A percentile compares a stretch with the other conserved stretches of the same genome.
Conservation (phyloP, 163 green algal genomes). For the Prototheca cutis region DNA sequence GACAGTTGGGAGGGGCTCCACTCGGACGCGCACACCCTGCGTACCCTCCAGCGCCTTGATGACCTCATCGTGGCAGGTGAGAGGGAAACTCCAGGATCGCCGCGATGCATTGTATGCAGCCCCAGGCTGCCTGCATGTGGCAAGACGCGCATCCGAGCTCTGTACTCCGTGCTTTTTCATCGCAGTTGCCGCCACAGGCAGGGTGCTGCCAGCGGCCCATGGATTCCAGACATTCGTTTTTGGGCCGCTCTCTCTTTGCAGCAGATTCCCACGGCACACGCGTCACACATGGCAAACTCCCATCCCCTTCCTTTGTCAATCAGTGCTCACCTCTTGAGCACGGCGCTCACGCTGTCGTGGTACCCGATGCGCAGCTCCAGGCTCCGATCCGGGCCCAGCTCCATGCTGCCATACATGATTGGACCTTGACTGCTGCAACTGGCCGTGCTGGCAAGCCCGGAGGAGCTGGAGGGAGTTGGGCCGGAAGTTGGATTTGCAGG, state of each 20-base stretch:
- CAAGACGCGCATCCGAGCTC: neutral
- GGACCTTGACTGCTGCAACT: neutral
- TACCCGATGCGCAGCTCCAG: constrained; percentile 17
- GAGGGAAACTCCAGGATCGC: constrained; percentile 16
- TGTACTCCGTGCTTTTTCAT: neutral
- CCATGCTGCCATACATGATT: constrained; percentile 6
- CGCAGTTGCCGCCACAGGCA: too few species aligned
- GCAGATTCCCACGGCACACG: too few species aligned
- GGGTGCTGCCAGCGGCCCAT: too few species aligned
- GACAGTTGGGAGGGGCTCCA: constrained; percentile 5
- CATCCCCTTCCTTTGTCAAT: too few species aligned
- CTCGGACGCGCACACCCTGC: neutral
- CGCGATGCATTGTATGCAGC: neutral
- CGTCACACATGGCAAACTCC: too few species aligned
- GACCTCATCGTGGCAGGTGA: constrained; percentile 7
- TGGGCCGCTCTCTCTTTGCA: too few species aligned
- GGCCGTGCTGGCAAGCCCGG: neutral
- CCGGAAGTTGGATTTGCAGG: neutral
- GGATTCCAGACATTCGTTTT: too few species aligned
- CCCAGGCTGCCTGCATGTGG: neutral
- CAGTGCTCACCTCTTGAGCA: constrained; percentile 14
- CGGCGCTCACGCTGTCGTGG: constrained; percentile 5
- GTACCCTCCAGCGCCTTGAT: constrained; percentile 6
- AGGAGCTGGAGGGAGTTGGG: neutral
- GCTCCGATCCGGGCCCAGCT: constrained; percentile 12